phyloP scores from a whole-genome alignment of 352 stramenopile genomes.

The Nothophytophthora sp. region DNA sequence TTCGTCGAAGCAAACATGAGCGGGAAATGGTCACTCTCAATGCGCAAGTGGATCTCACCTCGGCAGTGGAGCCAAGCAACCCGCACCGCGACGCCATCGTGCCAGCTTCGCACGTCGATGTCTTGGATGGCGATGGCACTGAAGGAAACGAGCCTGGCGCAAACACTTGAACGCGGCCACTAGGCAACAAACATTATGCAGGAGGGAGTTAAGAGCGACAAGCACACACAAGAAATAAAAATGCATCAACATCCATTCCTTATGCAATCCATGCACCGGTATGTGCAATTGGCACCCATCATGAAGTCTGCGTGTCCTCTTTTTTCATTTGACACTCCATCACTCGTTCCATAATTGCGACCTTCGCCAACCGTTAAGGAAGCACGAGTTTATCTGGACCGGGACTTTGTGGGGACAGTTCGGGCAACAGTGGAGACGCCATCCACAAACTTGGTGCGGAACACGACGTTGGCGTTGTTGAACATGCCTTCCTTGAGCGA shows the following conservation, averaged over 20 bases:
- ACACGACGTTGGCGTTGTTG: slow-evolving; percentile 99
- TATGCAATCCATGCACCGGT: too few species aligned
- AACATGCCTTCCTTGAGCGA: slow-evolving; percentile 99
- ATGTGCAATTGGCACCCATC: too few species aligned
- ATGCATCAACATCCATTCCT: too few species aligned
- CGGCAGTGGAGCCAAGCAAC: slow-evolving; percentile 8
- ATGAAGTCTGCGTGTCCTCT: too few species aligned
- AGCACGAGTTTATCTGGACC: slow-evolving; percentile 26
- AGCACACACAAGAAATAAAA: too few species aligned
- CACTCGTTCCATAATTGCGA: background rate
- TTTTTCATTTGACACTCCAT: background rate
- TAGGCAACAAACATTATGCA: background rate
- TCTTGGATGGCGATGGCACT: slow-evolving; percentile 13
- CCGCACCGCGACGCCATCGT: slow-evolving; percentile 1
- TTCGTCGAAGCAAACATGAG: slow-evolving; percentile 39
- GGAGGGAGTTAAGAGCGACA: too few species aligned
- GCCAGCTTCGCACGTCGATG: slow-evolving; percentile 17
- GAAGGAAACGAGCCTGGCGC: background rate
- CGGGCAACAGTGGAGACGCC: slow-evolving; percentile 98
- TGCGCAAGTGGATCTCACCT: slow-evolving; percentile 42
- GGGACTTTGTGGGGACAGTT: slow-evolving; percentile 81
- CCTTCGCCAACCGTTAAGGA: too few species aligned
- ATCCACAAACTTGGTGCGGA: slow-evolving; percentile 99
- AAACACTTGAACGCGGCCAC: background rate
- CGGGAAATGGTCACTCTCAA: slow-evolving; percentile 39